These are phyloP conservation scores for Xylaria telfairii DNA, from an alignment of 495 filamentous ascomycete species.

Conservation along the genomic window DNA sequence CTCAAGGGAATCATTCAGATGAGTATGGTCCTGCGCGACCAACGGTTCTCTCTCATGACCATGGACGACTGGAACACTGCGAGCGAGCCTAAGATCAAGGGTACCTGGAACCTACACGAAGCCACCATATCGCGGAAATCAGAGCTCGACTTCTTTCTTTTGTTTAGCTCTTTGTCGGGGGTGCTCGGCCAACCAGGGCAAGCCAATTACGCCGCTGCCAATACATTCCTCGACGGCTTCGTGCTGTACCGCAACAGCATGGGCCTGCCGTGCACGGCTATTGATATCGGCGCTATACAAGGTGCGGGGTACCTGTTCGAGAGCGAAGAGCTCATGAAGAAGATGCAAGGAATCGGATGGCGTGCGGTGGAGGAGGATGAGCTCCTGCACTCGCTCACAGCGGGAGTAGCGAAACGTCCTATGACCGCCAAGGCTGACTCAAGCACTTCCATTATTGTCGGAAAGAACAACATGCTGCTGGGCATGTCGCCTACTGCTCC, in stretches of 20 bases:
- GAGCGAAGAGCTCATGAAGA: neutral
- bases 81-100: conserved; percentile 58
- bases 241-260: conserved; percentile 39
- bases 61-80: conserved; percentile 50
- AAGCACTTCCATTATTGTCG: too few relatives aligned
- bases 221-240: conserved; percentile 51
- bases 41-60: conserved; percentile 57
- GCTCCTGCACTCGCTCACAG: too few relatives aligned
- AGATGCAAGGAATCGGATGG: neutral
- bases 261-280: conserved; percentile 38
- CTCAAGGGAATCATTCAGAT: conserved; percentile 53
- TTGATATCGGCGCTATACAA: conserved; percentile 46
- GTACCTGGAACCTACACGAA: conserved; percentile 62
- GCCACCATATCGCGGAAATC: conserved; percentile 32
- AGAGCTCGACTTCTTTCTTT: conserved; percentile 43
- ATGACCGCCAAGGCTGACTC: too few relatives aligned
- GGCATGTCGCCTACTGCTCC: too few relatives aligned
- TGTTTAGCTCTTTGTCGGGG: conserved; percentile 43
- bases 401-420: too few relatives aligned
- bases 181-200: conserved; percentile 45
- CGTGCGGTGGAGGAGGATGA: conserved; percentile 5
- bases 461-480: too few relatives aligned
- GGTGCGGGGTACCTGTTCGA: conserved; percentile 33
- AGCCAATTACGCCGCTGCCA: conserved; percentile 47
- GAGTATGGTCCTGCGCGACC: conserved; percentile 61